A percentile compares a stretch with the other conserved stretches of the same genome.
phyloP scores from a whole-genome alignment of 305 asterid species.

The Solanum hybrid region DNA sequence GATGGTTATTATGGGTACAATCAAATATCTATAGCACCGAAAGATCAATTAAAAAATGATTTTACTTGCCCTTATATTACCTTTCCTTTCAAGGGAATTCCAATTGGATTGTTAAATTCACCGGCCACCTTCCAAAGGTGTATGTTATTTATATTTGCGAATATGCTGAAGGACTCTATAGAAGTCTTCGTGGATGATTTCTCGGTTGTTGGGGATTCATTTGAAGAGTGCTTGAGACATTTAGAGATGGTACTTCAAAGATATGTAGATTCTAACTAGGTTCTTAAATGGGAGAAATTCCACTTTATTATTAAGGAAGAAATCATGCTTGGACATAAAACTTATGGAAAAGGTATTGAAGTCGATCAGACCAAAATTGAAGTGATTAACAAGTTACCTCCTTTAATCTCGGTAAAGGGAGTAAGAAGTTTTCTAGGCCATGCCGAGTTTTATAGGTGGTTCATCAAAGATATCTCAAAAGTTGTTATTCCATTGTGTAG shows the following conservation, averaged over 20 bases:
- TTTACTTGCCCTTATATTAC: not conserved
- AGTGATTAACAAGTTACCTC: not conserved
- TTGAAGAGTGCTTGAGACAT: not conserved
- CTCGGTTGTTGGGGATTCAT: not conserved
- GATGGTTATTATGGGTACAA: not conserved
- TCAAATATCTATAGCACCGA: not conserved
- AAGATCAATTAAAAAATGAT: too few species aligned
- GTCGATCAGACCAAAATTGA: not conserved
- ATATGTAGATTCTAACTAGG: not conserved
- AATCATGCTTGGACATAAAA: not conserved
- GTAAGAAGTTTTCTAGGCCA: not conserved
- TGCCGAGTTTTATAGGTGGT: not conserved
- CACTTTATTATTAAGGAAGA: not conserved
- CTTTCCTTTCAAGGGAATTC: not conserved
- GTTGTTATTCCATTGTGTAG: not conserved
- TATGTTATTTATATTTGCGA: not conserved
- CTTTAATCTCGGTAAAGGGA: not conserved
- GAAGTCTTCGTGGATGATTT: not conserved
- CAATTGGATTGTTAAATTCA: not conserved
- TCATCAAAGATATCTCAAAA: not conserved
- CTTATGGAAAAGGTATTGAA: not conserved
- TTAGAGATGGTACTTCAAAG: not conserved
- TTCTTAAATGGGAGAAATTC: not conserved
- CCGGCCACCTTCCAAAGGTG: not conserved
- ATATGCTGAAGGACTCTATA: not conserved